Evolutionary conservation across 306 rosid species (phyloP), one percentile per base, ranked within the genome.

Genomic region (Quercus glauca): DNA sequence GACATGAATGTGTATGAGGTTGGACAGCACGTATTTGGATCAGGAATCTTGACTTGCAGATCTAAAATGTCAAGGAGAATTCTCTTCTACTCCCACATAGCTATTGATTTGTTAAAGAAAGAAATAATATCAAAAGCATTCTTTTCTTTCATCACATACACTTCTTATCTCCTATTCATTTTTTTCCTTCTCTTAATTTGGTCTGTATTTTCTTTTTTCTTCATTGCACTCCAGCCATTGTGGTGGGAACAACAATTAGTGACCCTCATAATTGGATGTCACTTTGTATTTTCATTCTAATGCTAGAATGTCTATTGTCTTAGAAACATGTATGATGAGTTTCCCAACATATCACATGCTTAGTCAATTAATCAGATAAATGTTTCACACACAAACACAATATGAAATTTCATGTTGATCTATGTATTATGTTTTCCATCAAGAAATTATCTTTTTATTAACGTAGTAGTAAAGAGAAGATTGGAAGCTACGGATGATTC

Each of bases 231-330:
- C 79, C 69, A 70, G 23, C 70, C 82, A 73, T 33, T 60, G 45
- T 74, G 82, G 90, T 87, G 90, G 91, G 82, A 73, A 83, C 80
- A 85, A 80, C 87, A 85, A 88, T 88, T 87, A 88, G 89, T 83
- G 61, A 74, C 60, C 53, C 23, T 67, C 72, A 67, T 67, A 67
- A 33, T 35, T 67, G 14, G 25, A 33, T 45, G 68, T 37, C 83
- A 85, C 84, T 83, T 80, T 67, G 1, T 45, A 59, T 74, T 80
- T 64, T 73, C 81, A 79, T 74, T 70, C 73, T 57, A 80, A 77
- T 78, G 53, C 76, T 58, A 67, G 31, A 53, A 75, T 58, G 25
- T 71, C 78, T 81, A 80, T 75, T 74, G 86, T 67, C 77, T 37
- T 59, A 69, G 55, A 63, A 73, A 52, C 75, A 71, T 81, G 63